A percentile compares a stretch with the other conserved stretches of the same genome.
These are phyloP conservation scores for Piloderma croceum DNA, from an alignment of 768 basidiomycete species.

Conservation along the genomic window DNA sequence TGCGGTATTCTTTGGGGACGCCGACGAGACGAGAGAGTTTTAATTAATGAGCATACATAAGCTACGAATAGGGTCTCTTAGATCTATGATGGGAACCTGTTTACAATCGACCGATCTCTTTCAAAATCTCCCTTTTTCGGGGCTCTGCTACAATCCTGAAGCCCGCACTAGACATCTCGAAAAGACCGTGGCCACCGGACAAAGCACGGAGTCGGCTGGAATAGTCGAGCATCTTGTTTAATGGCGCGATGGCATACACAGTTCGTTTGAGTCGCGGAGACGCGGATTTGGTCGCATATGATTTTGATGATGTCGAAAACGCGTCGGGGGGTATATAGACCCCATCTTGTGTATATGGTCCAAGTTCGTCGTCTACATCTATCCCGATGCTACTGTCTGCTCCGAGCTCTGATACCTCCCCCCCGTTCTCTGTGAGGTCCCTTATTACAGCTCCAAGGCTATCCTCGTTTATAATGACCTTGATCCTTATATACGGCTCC, in stretches of 20 bases:
- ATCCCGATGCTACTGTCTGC: slow-evolving; percentile 29
- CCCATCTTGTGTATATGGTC: slow-evolving; percentile 51
- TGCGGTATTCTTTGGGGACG: slow-evolving; percentile 72
- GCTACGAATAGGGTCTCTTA: not conserved
- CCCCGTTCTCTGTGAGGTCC: slow-evolving; percentile 78
- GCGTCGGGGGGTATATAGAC: slow-evolving; percentile 71
- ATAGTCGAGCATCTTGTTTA: slow-evolving; percentile 80
- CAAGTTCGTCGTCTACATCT: slow-evolving; percentile 32
- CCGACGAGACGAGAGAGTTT: slow-evolving; percentile 67
- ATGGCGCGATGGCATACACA: slow-evolving; percentile 67
- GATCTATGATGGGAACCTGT: slow-evolving; percentile 1
- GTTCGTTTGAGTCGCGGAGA: slow-evolving; percentile 50
- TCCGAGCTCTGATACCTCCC: slow-evolving; percentile 69
- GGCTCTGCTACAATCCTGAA: slow-evolving; percentile 61
- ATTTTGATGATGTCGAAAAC: slow-evolving; percentile 65
- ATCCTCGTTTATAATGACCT: slow-evolving; percentile 61
- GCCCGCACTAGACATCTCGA: slow-evolving; percentile 76
- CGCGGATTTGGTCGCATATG: slow-evolving; percentile 22
- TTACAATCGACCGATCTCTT: slow-evolving; percentile 72
- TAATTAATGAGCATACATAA: slow-evolving; percentile 28
- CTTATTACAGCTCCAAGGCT: slow-evolving; percentile 73
- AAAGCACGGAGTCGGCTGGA: slow-evolving; percentile 72
- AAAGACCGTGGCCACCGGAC: slow-evolving; percentile 75
- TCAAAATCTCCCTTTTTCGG: slow-evolving; percentile 66
- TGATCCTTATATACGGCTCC: slow-evolving; percentile 73